Percentiles rank a stretch among this genome's conserved stretches.
Conservation (phyloP, 2,329 filamentous ascomycete species). For the Penicillium hordei region DNA sequence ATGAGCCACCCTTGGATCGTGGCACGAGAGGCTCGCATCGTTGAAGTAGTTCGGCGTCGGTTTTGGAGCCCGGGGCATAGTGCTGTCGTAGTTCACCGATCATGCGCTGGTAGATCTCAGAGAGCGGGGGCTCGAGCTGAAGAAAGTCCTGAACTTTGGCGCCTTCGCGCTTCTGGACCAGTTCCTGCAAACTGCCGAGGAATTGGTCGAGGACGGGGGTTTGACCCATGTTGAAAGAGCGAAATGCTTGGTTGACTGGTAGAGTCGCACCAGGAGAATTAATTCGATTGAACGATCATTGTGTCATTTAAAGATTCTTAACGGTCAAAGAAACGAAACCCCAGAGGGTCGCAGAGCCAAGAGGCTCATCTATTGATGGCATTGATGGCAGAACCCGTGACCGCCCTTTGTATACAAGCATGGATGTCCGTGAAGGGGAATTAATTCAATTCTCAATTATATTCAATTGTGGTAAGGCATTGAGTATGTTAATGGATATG, state of each 20-base stretch:
- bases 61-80: conserved; percentile 52
- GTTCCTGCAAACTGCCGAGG: conserved; percentile 61
- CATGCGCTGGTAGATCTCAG: conserved; percentile 66
- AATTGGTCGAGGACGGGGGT: conserved; percentile 70
- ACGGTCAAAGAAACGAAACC: not conserved
- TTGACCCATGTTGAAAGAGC: conserved; percentile 8
- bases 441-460: not conserved
- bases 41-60: conserved; percentile 56
- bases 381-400: conserved; percentile 10
- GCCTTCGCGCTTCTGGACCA: conserved; percentile 65
- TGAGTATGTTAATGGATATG: not conserved
- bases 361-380: conserved; percentile 1
- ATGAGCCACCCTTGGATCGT: conserved; percentile 64
- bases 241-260: not conserved
- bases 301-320: not conserved
- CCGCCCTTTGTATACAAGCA: conserved; percentile 2
- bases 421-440: not conserved
- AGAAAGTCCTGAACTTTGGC: conserved; percentile 67
- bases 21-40: conserved; percentile 65
- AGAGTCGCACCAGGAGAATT: not conserved
- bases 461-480: not conserved
- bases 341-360: not conserved
- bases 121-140: conserved; percentile 70
- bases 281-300: conserved; percentile 2
- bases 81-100: conserved; percentile 63